Evolutionary conservation across 2,329 filamentous ascomycete genomes (phyloP), one percentile per base, ranked within the genome.

Genomic region (Penicillium sp.): DNA sequence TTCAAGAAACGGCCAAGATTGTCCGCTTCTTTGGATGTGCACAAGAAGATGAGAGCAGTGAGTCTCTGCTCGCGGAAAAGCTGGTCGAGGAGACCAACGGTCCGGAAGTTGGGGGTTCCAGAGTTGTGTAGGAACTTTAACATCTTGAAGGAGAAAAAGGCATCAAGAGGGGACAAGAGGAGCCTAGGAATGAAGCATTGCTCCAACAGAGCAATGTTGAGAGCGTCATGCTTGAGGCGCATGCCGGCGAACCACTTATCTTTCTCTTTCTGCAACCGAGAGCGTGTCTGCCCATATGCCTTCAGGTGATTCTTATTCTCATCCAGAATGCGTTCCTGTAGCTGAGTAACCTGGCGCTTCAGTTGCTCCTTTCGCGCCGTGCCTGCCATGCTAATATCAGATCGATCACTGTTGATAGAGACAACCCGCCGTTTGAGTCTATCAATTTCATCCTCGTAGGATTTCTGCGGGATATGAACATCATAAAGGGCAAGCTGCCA

Each of bases 1-100:
- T 88, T 90, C 53, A 99, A 76, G 73, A 99, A 97, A 24, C 90
- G 89, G 13, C 92, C 94, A n/a, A 99, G 79, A 63, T 96, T 91
- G 71, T 96, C 90, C 0, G 92, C 90, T 74, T 99, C 95, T 53
- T 91, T 88, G 24, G 93, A 88, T 0, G 92, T 96, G 70, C 89
- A 95, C 46, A 89, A 86, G 71, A 96, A 97, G 55, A 99, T 91
- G 49, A 97, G 82, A 9, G 88, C 83, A 2, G 89, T 86, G 18
- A 97, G 79, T 55, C 89, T 83, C 67, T 95, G 91, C 56, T 92
- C 85, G 65, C 86, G 87, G 76, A 99, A 96, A 0, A 99, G 80
- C 16, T 89, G 85, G 61, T 92, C 89, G 64, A 96, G 88, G 2
- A 99, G 78, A 31, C 89, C 87, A 75, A 93, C 86, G 16, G 94